phyloP scores from a whole-genome alignment of 331 rosid genomes.

The Quercus lobata region DNA sequence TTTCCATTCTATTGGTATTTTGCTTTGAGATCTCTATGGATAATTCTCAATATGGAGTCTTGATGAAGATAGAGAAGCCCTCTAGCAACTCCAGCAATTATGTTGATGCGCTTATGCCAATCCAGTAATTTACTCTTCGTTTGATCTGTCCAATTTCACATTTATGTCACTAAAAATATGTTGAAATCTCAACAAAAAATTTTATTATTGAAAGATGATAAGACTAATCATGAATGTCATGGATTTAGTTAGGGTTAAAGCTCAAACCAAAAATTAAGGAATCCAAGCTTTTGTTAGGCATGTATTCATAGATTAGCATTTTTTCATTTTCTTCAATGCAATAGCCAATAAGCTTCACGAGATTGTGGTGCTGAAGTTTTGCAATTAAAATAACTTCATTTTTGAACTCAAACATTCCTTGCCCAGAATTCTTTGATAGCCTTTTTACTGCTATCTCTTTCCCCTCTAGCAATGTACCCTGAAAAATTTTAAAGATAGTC shows the following conservation, averaged over 20 bases:
- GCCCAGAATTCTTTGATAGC: slow-evolving; percentile 25
- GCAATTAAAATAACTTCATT: slow-evolving; percentile 30
- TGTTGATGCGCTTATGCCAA: no score
- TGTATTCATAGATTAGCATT: slow-evolving; percentile 19
- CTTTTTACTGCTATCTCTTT: slow-evolving; percentile 31
- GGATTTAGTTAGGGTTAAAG: background rate
- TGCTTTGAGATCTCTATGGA: slow-evolving; percentile 9
- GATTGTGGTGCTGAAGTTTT: slow-evolving; percentile 50
- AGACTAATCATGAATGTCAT: no score
- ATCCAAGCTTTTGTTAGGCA: slow-evolving; percentile 32
- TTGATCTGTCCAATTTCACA: no score
- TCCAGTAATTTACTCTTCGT: no score
- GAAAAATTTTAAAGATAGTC: no score
- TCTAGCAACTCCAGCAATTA: no score
- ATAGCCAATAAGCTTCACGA: slow-evolving; percentile 37
- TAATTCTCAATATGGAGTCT: no score
- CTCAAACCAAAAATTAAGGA: slow-evolving; percentile 24
- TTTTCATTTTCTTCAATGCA: slow-evolving; percentile 22
- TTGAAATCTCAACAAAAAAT: no score
- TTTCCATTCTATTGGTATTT: no score
- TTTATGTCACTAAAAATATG: no score
- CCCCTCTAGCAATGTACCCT: slow-evolving; percentile 14
- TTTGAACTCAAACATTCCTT: slow-evolving; percentile 32
- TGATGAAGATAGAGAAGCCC: no score
- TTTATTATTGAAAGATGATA: no score